phyloP scores from a whole-genome alignment of 148 eudicot genomes.

The Fagopyrum tataricum region DNA sequence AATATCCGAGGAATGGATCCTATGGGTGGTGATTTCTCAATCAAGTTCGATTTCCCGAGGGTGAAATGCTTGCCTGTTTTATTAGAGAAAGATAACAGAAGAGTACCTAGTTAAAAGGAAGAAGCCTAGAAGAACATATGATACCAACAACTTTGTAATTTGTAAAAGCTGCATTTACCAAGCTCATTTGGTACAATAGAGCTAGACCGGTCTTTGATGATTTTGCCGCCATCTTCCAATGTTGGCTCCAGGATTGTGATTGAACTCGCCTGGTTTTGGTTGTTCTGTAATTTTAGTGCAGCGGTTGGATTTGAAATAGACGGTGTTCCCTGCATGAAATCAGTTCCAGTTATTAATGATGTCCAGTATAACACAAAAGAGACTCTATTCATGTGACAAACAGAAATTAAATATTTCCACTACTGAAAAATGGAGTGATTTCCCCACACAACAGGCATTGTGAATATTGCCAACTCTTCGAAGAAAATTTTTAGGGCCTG shows the following conservation, averaged over 20 bases:
- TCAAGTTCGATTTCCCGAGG: constrained; percentile 52
- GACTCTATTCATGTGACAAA: no score
- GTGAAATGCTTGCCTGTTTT: constrained; percentile 44
- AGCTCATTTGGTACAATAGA: constrained; percentile 32
- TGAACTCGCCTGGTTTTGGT: constrained; percentile 85
- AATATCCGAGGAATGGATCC: constrained; percentile 89
- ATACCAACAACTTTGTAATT: background rate
- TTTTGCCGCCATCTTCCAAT: constrained; percentile 57
- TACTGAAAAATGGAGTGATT: background rate
- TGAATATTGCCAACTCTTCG: background rate
- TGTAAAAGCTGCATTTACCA: constrained; percentile 35
- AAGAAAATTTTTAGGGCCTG: background rate
- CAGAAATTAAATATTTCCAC: no score
- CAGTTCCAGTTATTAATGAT: background rate
- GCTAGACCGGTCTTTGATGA: constrained; percentile 18
- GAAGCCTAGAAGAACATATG: constrained; percentile 3
- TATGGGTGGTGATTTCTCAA: constrained; percentile 92
- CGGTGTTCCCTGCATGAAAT: constrained; percentile 42
- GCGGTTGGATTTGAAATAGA: constrained; percentile 27
- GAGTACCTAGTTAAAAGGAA: background rate
- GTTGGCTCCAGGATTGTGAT: constrained; percentile 64
- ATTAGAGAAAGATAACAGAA: constrained; percentile 1
- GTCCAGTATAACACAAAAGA: background rate
- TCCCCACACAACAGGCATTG: background rate
- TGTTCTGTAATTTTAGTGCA: constrained; percentile 34